phyloP scores from a whole-genome alignment of 345 rosid species.

The Eucalyptus cladocalyx region DNA sequence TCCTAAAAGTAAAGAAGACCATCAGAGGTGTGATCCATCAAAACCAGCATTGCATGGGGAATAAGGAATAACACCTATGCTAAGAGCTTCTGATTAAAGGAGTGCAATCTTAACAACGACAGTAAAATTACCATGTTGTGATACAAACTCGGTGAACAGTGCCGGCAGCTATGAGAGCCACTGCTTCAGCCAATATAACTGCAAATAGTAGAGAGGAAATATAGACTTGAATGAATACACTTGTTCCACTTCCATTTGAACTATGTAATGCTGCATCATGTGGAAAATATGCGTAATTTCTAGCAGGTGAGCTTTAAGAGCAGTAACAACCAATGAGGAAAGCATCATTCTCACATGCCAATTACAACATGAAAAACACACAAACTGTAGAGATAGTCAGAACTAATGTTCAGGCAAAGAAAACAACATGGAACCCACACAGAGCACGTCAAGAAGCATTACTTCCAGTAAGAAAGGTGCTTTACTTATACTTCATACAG shows the following conservation, averaged over 20 bases:
- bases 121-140: slow-evolving; percentile 62
- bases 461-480: neutral
- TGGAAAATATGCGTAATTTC: neutral
- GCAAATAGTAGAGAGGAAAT: neutral
- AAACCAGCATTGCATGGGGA: neutral
- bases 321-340: neutral
- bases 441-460: neutral
- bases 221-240: neutral
- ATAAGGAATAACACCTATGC: neutral
- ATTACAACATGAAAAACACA: neutral
- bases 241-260: neutral
- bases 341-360: neutral
- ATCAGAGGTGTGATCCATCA: neutral
- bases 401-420: neutral
- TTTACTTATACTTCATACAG: neutral
- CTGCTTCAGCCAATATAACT: slow-evolving; percentile 62
- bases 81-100: neutral
- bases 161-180: slow-evolving; percentile 70
- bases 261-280: neutral
- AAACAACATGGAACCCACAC: neutral
- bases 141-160: slow-evolving; percentile 88
- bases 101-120: neutral
- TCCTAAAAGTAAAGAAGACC: neutral
- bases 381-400: neutral
- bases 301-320: neutral